Evolutionary conservation across 257 asterid species (phyloP), one percentile per base, ranked within the genome.

Genomic region (Parsonsia alboflavescens): DNA sequence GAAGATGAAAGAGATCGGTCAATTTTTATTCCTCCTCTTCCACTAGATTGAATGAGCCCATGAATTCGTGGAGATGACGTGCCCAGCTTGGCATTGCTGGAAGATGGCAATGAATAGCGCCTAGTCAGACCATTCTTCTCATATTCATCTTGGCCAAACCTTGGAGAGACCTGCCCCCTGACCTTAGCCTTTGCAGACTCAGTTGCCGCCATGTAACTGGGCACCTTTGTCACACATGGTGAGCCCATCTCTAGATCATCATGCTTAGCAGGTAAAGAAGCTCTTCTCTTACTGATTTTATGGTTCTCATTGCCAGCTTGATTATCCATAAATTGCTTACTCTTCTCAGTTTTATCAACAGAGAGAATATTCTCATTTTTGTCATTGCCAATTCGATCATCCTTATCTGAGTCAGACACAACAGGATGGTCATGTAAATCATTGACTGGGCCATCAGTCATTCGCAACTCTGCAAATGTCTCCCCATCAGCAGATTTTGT

Each of bases 171-270:
- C 75, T 83, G 87, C 48, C 68, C 82, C 80, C 68, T 84, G 66
- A 78, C 80, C 83, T 85, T 85, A 39, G 90, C 92, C 76, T 84
- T 82, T 36, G 91, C 86, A 74, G 90, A 85, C 73, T 87, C 83
- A 54, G 91, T 87, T 73, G 75, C 82, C n/a, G 86, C 87, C 93
- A 88, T 88, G 76, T 88, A 85, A 76, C 91, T 89, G n/a, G 89
- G 91, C 19, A 85, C 76, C 73, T 72, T 85, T 66, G 77, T 74
- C 21, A 44, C 68, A 64, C 56, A 82, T 33, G 66, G 80, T 53
- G 59, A 11, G 57, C 80, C 62, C 33, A 54, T 69, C 24, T 80
- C 82, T 49, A 73, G 75, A 65, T 72, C 68, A 67, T 77, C 84
- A 74, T 53, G 74, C 74, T 73, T 81, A 67, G 84, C 82, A 45